phyloP scores from a whole-genome alignment of 345 rosid species.

The thale cress (Arabidopsis thaliana) region DNA sequence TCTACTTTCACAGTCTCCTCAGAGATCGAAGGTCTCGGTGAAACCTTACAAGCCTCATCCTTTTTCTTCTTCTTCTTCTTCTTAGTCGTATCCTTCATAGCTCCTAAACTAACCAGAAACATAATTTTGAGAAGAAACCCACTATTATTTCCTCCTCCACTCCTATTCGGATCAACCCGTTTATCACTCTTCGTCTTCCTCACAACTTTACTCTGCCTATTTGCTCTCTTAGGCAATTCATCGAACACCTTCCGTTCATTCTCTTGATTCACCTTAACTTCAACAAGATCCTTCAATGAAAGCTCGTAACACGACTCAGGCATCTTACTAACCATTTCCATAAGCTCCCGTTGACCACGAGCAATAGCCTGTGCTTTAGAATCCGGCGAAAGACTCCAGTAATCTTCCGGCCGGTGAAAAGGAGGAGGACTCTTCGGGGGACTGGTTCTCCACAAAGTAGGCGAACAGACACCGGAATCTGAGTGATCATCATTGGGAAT shows the following conservation, averaged over 20 bases:
- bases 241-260: conserved; percentile 31
- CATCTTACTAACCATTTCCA: conserved; percentile 92
- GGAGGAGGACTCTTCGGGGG: conserved; percentile 65
- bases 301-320: conserved; percentile 91
- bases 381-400: conserved; percentile 67
- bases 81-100: conserved; percentile 42
- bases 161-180: conserved; percentile 43
- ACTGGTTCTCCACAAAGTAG: conserved; percentile 71
- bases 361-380: conserved; percentile 78
- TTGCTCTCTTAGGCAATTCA: conserved; percentile 30
- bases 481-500: conserved; percentile 44
- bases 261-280: conserved; percentile 47
- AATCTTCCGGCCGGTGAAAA: conserved; percentile 48
- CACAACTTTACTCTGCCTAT: conserved; percentile 21
- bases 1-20: conserved; percentile 50
- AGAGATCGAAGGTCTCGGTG: conserved; percentile 55
- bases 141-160: conserved; percentile 52
- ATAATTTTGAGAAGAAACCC: conserved; percentile 79
- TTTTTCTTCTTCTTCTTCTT: conserved; percentile 45
- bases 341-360: conserved; percentile 86
- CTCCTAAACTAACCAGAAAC: conserved; percentile 59
- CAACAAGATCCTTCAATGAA: conserved; percentile 81
- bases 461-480: conserved; percentile 63
- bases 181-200: conserved; percentile 41
- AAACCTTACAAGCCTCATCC: conserved; percentile 43